Percentiles rank a stretch among this genome's conserved stretches.
Evolutionary conservation across 2,329 filamentous ascomycete species (phyloP).

Genomic region (Fusarium paranaense): DNA sequence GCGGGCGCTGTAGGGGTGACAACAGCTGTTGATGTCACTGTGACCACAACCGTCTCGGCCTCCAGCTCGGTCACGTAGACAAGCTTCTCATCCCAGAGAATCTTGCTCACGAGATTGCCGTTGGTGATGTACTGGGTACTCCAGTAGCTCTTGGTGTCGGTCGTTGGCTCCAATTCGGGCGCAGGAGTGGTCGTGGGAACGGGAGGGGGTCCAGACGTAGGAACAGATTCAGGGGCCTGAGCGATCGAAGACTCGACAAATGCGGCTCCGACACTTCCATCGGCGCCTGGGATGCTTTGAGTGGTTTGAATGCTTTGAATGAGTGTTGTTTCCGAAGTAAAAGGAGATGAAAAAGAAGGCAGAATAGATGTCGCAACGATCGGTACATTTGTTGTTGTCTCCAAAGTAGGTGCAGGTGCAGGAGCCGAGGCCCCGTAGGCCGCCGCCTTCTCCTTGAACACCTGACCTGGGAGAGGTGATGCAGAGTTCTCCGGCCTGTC

Average conservation of each 20-base stretch:
- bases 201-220: neutral
- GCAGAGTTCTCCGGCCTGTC: constrained; percentile 47
- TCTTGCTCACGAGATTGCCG: constrained; percentile 63
- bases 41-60: constrained; percentile 56
- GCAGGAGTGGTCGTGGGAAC: constrained; percentile 41
- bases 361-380: constrained; percentile 19
- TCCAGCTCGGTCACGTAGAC: constrained; percentile 64
- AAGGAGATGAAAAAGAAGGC: constrained; percentile 3
- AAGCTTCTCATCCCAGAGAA: constrained; percentile 67
- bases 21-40: constrained; percentile 47
- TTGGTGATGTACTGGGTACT: constrained; percentile 67
- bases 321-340: constrained; percentile 13
- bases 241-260: constrained; percentile 23
- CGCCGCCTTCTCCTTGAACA: constrained; percentile 53
- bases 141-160: constrained; percentile 52
- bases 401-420: constrained; percentile 23
- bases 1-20: constrained; percentile 32
- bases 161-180: constrained; percentile 37
- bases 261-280: constrained; percentile 18
- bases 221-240: constrained; percentile 6
- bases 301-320: constrained; percentile 14
- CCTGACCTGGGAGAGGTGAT: constrained; percentile 55
- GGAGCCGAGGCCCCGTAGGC: constrained; percentile 33
- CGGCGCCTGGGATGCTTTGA: constrained; percentile 15
- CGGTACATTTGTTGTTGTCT: constrained; percentile 8